Percentiles rank a stretch among this genome's conserved stretches.
Evolutionary conservation across 345 rosid species (phyloP).

Genomic region (Abelmoschus esculentus): DNA sequence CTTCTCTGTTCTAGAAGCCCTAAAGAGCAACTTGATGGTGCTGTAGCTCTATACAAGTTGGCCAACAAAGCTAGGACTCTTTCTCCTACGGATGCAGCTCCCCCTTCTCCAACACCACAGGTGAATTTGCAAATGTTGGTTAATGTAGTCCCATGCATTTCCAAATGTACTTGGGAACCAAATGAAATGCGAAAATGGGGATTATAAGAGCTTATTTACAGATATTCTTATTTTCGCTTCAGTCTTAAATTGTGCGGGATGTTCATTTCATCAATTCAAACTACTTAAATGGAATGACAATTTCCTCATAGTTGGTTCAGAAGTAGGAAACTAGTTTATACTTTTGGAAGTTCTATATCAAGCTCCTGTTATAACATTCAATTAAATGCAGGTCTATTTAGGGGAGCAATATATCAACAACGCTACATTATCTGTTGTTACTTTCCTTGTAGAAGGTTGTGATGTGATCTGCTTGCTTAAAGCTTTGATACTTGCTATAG

Average conservation of each 20-base stretch:
- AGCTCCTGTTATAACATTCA: not conserved
- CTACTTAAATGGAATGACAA: not conserved
- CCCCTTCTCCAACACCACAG: constrained; percentile 95
- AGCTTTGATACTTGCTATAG: not conserved
- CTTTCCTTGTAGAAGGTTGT: constrained; percentile 94
- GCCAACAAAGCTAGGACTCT: constrained; percentile 79
- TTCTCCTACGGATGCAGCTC: constrained; percentile 91
- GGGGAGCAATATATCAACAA: constrained; percentile 94
- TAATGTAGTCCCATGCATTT: not conserved
- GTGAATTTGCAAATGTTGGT: constrained; percentile 28
- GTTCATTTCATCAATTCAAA: constrained; percentile 2
- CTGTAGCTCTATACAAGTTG: constrained; percentile 77
- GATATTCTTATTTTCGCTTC: not conserved
- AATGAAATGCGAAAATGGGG: not conserved
- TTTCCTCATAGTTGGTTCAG: not conserved
- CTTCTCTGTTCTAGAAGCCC: constrained; percentile 73
- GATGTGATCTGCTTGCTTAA: not conserved
- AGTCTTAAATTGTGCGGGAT: not conserved
- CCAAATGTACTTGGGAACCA: not conserved
- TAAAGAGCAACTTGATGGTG: constrained; percentile 92
- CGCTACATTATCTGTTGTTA: constrained; percentile 88
- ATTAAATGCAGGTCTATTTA: constrained; percentile 63
- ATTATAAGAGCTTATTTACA: not conserved
- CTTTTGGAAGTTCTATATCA: not conserved
- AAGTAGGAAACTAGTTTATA: not conserved